These are phyloP conservation scores for Ophiostoma populinum DNA, from an alignment of 2,329 filamentous ascomycete species.

Conservation along the genomic window DNA sequence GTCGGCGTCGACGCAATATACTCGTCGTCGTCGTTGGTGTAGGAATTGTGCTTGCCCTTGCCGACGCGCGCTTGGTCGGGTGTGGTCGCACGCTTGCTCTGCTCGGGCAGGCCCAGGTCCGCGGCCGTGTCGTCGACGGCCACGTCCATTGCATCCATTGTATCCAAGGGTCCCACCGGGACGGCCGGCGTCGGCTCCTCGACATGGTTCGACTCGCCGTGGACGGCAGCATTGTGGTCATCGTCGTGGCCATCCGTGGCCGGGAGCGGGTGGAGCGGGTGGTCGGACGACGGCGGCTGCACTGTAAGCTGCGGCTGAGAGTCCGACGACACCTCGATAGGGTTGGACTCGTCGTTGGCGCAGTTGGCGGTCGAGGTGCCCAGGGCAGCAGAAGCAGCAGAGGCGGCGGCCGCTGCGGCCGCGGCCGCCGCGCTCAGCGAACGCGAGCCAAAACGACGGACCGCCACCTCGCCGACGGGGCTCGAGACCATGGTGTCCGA, in stretches of 20 bases:
- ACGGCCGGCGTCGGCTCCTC: too few species aligned
- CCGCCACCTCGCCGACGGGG: slow-evolving; percentile 14
- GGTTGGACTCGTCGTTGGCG: too few species aligned
- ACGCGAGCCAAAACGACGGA: background rate
- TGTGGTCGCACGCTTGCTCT: slow-evolving; percentile 20
- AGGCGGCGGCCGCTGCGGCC: background rate
- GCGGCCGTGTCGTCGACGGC: background rate
- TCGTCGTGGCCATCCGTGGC: slow-evolving; percentile 4
- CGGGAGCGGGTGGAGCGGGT: too few species aligned
- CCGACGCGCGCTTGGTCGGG: slow-evolving; percentile 21
- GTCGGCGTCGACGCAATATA: slow-evolving; percentile 43
- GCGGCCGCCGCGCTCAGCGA: too few species aligned
- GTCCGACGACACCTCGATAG: background rate
- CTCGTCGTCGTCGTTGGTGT: slow-evolving; percentile 24
- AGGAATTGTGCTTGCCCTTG: slow-evolving; percentile 14
- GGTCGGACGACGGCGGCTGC: background rate
- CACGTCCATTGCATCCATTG: background rate
- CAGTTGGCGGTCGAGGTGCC: background rate
- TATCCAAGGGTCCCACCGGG: too few species aligned
- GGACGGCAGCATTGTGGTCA: slow-evolving; percentile 1
- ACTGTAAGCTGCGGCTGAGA: slow-evolving; percentile 1
- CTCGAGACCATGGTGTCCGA: slow-evolving; percentile 45
- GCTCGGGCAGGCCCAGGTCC: slow-evolving; percentile 8
- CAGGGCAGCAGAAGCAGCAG: background rate
- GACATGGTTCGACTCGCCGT: too few species aligned